These are phyloP conservation scores for Melaleuca alternifolia DNA, from an alignment of 345 rosid species.

Conservation along the genomic window DNA sequence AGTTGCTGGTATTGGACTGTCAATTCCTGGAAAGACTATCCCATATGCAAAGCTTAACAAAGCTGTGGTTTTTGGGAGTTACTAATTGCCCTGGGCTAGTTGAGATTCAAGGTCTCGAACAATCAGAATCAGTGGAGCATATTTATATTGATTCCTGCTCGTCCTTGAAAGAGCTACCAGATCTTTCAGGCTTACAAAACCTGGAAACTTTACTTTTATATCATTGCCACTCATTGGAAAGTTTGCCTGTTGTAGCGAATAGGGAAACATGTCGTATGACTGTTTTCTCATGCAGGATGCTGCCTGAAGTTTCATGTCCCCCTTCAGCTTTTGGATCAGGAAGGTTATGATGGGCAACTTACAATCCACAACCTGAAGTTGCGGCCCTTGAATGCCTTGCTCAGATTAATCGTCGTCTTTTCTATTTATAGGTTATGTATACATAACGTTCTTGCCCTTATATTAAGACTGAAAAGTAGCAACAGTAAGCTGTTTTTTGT, in stretches of 20 bases:
- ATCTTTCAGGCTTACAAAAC: not conserved
- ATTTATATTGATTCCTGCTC: not conserved
- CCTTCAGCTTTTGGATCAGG: not conserved
- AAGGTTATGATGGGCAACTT: not conserved
- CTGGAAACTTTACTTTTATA: not conserved
- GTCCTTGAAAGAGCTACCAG: not conserved
- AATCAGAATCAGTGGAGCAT: not conserved
- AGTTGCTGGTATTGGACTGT: not conserved
- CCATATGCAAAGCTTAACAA: not conserved
- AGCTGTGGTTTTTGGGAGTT: not conserved
- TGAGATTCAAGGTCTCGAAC: not conserved
- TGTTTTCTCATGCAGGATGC: not conserved
- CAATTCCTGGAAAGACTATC: not conserved
- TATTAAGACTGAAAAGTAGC: not conserved
- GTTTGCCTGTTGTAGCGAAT: not conserved
- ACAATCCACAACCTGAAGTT: not conserved
- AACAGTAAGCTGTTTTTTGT: not conserved
- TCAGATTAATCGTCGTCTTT: not conserved
- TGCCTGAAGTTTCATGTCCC: not conserved
- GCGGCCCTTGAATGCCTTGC: not conserved
- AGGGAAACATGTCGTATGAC: not conserved
- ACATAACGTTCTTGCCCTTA: not conserved
- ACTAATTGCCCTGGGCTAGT: not conserved
- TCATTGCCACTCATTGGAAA: not conserved
- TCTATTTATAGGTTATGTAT: not conserved